Evolutionary conservation across 768 basidiomycete species (phyloP), one percentile per base, ranked within the genome.

Genomic region (Tremella mesenterica): DNA sequence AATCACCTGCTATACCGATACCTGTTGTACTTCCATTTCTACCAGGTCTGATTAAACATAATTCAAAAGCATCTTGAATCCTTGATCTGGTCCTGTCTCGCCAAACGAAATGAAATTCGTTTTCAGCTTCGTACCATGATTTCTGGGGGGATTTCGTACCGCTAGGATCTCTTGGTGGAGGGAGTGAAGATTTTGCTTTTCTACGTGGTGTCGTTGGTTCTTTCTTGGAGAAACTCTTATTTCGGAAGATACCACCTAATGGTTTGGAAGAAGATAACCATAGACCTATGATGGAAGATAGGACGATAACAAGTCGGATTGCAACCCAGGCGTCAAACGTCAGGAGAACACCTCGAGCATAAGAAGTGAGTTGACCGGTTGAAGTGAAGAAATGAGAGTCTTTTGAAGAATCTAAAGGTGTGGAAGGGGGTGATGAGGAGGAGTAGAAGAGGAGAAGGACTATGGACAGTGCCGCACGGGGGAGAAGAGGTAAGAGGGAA

Each of bases 271-370:
- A 85, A 86, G 60, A 86, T 74, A 48, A 85, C 86, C 87, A 90
- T 16, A 92, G 78, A 44, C 84, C 85, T 46, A 86, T 69, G 81
- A 86, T 85, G 71, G 86, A 85, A 41, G 75, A 58, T 39, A 86
- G 60, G 50, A 91, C 77, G 49, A 89, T 77, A 26, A 88, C 73
- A 7, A 79, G 67, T 29, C 85, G 78, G 84, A 88, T 86, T 3
- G 79, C 83, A 38, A 85, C 81, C 85, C 87, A 90, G 8, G 81
- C 81, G 60, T 83, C 83, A 71, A 90, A 90, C 44, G 85, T 82
- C 46, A 84, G 78, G 39, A 92, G 76, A 26, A 91, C 78, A 20
- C 85, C 87, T n/a, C 81, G 79, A 25, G 88, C 83, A 64, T 91
- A 92, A 44, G 67, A 65, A 13, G 85, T 86, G 50, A 92, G 75